These are phyloP conservation scores for Hygrophila difformis DNA, from an alignment of 257 asterid species.

Conservation along the genomic window DNA sequence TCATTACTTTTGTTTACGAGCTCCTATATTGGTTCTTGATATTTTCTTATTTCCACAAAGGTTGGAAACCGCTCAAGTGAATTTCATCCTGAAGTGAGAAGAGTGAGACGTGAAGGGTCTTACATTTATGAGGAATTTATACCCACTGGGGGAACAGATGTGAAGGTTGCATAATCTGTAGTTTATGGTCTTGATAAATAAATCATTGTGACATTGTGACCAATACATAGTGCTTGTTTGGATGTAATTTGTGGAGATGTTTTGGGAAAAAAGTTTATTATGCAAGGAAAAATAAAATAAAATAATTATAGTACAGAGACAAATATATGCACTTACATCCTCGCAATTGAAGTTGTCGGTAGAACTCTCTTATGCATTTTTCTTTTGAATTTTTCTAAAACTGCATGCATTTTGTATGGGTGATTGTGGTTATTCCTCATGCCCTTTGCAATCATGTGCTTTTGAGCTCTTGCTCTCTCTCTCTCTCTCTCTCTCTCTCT, in stretches of 20 bases:
- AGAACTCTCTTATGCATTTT: neutral
- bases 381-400: neutral
- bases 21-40: constrained; percentile 6
- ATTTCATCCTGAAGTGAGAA: constrained; percentile 93
- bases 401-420: neutral
- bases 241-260: too few relatives aligned
- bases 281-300: too few relatives aligned
- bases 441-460: neutral
- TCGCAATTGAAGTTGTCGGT: neutral
- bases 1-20: neutral
- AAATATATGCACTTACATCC: too few relatives aligned
- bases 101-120: constrained; percentile 98
- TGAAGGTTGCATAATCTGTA: constrained; percentile 48
- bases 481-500: too few relatives aligned
- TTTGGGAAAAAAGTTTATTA: too few relatives aligned
- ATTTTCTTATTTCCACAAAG: constrained; percentile 30
- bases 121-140: constrained; percentile 96
- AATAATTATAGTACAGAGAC: too few relatives aligned
- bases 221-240: neutral
- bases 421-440: neutral
- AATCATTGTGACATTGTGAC: neutral
- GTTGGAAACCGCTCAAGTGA: constrained; percentile 98
- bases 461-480: neutral
- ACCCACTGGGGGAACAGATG: constrained; percentile 99
- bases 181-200: constrained; percentile 2